Percentiles rank a stretch among this genome's conserved stretches.
Evolutionary conservation across 176 grass and related monocot genomes (phyloP).

Genomic region (Rhynchospora pubera): DNA sequence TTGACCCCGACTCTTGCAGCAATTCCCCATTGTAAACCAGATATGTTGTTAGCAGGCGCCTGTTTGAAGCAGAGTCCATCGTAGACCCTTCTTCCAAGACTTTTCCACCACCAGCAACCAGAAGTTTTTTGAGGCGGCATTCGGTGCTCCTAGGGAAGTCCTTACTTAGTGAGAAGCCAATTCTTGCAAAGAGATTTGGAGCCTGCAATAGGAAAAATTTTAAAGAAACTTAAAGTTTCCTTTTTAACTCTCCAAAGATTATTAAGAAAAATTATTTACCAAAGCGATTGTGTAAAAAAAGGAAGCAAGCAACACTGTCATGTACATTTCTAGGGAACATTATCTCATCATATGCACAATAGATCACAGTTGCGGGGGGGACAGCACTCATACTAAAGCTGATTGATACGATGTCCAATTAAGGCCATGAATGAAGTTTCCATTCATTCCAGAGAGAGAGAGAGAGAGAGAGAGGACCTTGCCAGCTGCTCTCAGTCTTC

Average conservation of each 20-base stretch:
- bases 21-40: conserved; percentile 23
- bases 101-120: conserved; percentile 11
- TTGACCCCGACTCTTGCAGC: not conserved
- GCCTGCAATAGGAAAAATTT: conserved; percentile 16
- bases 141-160: not conserved
- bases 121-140: conserved; percentile 4
- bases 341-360: too few relatives aligned
- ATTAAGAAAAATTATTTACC: too few relatives aligned
- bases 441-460: too few relatives aligned
- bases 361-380: too few relatives aligned
- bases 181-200: conserved; percentile 17
- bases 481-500: conserved; percentile 1
- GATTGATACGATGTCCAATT: not conserved
- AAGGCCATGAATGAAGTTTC: not conserved
- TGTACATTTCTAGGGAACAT: too few relatives aligned
- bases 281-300: too few relatives aligned
- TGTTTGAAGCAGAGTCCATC: not conserved
- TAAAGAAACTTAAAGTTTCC: too few relatives aligned
- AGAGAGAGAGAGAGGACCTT: too few relatives aligned
- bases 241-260: not conserved
- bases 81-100: not conserved
- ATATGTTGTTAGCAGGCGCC: not conserved
- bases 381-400: too few relatives aligned
- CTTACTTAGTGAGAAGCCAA: conserved; percentile 15
- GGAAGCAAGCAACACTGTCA: too few relatives aligned